Conservation (phyloP, 495 filamentous ascomycete genomes). For the Lepraria neglecta region DNA sequence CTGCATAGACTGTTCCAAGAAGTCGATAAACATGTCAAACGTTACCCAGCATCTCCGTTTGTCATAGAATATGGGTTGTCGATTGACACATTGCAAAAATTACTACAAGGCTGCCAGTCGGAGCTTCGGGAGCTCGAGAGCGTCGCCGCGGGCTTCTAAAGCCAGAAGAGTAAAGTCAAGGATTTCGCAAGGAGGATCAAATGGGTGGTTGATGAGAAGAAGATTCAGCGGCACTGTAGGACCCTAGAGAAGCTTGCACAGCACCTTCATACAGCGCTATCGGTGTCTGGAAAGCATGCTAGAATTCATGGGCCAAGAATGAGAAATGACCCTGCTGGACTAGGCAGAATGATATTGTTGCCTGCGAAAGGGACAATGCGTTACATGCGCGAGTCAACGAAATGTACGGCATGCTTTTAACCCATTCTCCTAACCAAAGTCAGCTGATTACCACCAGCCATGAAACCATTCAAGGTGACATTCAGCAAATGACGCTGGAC, state of each 20-base stretch:
- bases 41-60: not conserved
- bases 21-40: not conserved
- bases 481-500: too few relatives aligned
- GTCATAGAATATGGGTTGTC: conserved; percentile 3
- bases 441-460: too few relatives aligned
- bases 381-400: not conserved
- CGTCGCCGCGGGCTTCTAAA: not conserved
- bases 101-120: conserved; percentile 1
- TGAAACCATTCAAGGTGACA: too few relatives aligned
- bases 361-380: not conserved
- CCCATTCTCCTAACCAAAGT: too few relatives aligned
- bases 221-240: conserved; percentile 2
- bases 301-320: not conserved
- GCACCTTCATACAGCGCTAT: conserved; percentile 1
- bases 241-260: not conserved
- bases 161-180: not conserved
- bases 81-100: not conserved
- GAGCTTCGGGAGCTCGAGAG: conserved; percentile 1
- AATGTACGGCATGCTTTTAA: not conserved
- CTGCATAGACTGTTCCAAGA: not conserved
- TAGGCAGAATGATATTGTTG: not conserved
- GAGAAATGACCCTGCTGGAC: not conserved
- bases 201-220: conserved; percentile 1
- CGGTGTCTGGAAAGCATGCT: conserved; percentile 3
- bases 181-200: not conserved